These are phyloP conservation scores for Aspergillus mulundensis DNA, from an alignment of 495 filamentous ascomycete species.

Conservation along the genomic window DNA sequence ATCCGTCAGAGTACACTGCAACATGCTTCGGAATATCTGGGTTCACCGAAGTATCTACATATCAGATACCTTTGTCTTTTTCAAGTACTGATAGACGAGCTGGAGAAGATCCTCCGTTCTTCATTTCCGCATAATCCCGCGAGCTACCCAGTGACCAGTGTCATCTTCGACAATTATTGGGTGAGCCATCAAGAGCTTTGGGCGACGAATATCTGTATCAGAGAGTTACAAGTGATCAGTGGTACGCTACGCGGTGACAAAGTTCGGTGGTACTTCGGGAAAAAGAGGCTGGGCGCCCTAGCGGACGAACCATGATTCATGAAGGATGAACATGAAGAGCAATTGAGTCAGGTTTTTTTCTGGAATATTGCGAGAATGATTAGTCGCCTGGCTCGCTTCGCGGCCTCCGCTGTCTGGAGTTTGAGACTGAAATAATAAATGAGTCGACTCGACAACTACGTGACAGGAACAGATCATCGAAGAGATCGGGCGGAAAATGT, in stretches of 20 bases:
- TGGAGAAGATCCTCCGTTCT: neutral
- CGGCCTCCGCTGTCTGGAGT: neutral
- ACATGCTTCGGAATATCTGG: too few species aligned
- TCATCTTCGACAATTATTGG: neutral
- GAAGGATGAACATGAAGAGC: neutral
- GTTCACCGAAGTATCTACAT: neutral
- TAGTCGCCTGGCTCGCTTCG: too few species aligned
- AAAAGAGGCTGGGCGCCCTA: neutral
- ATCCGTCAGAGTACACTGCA: too few species aligned
- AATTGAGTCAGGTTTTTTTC: neutral
- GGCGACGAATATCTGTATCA: neutral
- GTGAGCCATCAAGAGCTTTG: neutral
- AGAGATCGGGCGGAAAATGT: neutral
- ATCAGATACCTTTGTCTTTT: neutral
- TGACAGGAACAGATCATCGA: neutral
- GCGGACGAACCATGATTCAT: neutral
- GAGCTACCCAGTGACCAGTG: neutral
- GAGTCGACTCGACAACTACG: neutral
- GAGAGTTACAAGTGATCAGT: neutral
- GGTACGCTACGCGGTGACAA: neutral
- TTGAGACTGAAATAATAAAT: too few species aligned
- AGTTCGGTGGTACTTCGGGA: slow-evolving; percentile 1
- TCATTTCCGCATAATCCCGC: neutral
- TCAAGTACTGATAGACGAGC: neutral
- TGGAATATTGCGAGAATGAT: neutral